Evolutionary conservation across 75 land plant genomes (phyloP), one percentile per base, ranked within the genome.

Genomic region (Isoetes taiwanensis): DNA sequence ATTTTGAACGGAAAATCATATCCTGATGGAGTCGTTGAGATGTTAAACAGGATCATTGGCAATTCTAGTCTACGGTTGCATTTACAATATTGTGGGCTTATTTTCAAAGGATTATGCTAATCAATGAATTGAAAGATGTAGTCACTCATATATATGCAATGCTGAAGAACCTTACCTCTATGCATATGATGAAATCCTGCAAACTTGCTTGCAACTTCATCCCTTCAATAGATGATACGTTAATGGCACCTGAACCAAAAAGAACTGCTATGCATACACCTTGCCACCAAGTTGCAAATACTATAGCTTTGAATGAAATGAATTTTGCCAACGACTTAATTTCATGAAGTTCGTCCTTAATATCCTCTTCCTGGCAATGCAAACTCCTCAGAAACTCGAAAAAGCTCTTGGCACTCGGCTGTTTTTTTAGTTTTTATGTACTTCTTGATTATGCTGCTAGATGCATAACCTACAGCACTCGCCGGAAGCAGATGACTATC

Each of bases 221-320:
- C 28, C 72, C 69, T 30, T 72, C 61, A n/a, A n/a, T n/a, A n/a
- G 77, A 41, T 19, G 64, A 37, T 17, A 79, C 72, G 41, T 61
- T 61, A 16, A 76, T 59, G 12, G 63, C 58, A 24, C 78, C 79
- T 21, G 67, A 63, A 4, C 81, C 74, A 52, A 75, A 81, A 19
- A 85, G 72, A 65, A 85, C 68, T 21, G 90, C 90, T 54, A 85
- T 64, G 12, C 61, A 59, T 39, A 85, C 64, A 56, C 90, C 85
- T 72, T 81, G 86, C 91, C 91, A 86, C 91, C 91, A 86, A 19
- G 85, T 86, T 27, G 80, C 54, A 50, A 81, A 86, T 0, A 86
- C 86, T 39, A 81, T 82, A 6, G 91, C 76, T 67, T 86, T 86
- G 72, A 86, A 81, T 1, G 58, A 62, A 8, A 86, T 63, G 62